phyloP scores from a whole-genome alignment of 345 rosid genomes.

The Durio zibethinus region DNA sequence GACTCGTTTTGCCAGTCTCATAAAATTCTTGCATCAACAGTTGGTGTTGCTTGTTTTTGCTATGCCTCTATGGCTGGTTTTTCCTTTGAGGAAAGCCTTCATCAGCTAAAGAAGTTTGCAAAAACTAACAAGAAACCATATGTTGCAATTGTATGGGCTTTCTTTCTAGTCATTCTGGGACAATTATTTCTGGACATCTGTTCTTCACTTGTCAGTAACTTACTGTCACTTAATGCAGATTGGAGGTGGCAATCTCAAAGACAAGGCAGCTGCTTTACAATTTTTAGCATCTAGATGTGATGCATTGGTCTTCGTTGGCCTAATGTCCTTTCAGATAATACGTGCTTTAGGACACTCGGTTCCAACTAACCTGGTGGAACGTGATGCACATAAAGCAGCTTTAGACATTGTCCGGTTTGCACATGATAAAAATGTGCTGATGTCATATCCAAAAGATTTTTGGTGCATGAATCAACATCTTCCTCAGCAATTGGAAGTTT shows the following conservation, averaged over 20 bases:
- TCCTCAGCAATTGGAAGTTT: conserved; percentile 32
- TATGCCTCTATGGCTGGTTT: conserved; percentile 54
- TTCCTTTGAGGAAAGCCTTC: conserved; percentile 50
- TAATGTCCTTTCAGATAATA: conserved; percentile 63
- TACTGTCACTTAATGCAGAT: conserved; percentile 36
- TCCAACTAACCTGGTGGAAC: conserved; percentile 45
- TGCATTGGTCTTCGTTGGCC: conserved; percentile 53
- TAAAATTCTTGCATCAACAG: conserved; percentile 65
- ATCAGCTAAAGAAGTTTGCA: conserved; percentile 37
- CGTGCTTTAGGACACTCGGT: conserved; percentile 44
- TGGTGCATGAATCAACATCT: conserved; percentile 40
- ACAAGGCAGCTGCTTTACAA: conserved; percentile 55
- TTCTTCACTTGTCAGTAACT: conserved; percentile 20
- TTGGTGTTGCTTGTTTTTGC: conserved; percentile 53
- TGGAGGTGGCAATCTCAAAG: conserved; percentile 57
- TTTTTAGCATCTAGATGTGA: conserved; percentile 63
- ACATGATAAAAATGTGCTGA: conserved; percentile 29
- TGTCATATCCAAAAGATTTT: conserved; percentile 55
- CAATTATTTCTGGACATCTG: neutral
- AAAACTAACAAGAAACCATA: conserved; percentile 43
- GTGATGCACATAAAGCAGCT: conserved; percentile 43
- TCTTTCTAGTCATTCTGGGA: conserved; percentile 6
- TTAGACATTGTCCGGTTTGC: conserved; percentile 44
- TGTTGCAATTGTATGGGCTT: conserved; percentile 51
- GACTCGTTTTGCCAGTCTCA: conserved; percentile 58